Conservation (phyloP, 2,329 filamentous ascomycete genomes). For the Talaromyces rugulosus region DNA sequence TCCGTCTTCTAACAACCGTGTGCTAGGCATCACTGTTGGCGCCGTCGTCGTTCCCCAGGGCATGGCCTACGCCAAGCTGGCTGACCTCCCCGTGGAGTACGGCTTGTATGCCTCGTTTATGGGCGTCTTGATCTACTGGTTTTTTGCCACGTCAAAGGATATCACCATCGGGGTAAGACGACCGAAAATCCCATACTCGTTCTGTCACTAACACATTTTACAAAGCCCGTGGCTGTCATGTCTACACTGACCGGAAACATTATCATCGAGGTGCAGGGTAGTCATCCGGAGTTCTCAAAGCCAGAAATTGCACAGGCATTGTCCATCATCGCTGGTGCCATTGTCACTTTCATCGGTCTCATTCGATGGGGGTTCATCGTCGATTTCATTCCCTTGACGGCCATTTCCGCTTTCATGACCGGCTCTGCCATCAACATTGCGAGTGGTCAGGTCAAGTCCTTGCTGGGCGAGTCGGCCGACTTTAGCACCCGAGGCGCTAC, state of each 20-base stretch:
- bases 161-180: slow-evolving; percentile 84
- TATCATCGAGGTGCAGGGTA: slow-evolving; percentile 58
- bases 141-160: slow-evolving; percentile 97
- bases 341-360: slow-evolving; percentile 75
- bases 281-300: slow-evolving; percentile 51
- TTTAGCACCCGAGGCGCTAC: slow-evolving; percentile 74
- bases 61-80: slow-evolving; percentile 90
- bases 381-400: slow-evolving; percentile 84
- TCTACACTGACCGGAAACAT: slow-evolving; percentile 85
- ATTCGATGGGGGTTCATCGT: slow-evolving; percentile 83
- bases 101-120: slow-evolving; percentile 95
- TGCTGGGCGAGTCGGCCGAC: slow-evolving; percentile 67
- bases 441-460: slow-evolving; percentile 72
- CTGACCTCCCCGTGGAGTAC: slow-evolving; percentile 73
- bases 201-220: slow-evolving; percentile 14
- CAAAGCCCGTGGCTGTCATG: slow-evolving; percentile 85
- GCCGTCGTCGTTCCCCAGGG: slow-evolving; percentile 89
- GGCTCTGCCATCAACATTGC: slow-evolving; percentile 88
- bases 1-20: neutral
- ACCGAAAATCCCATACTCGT: slow-evolving; percentile 2
- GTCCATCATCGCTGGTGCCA: slow-evolving; percentile 69
- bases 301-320: slow-evolving; percentile 74
- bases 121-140: slow-evolving; percentile 92
- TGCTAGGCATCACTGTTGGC: slow-evolving; percentile 63
- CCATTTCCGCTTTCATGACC: slow-evolving; percentile 94